Conservation (phyloP, 345 rosid species). For the Eutrema japonicum region DNA sequence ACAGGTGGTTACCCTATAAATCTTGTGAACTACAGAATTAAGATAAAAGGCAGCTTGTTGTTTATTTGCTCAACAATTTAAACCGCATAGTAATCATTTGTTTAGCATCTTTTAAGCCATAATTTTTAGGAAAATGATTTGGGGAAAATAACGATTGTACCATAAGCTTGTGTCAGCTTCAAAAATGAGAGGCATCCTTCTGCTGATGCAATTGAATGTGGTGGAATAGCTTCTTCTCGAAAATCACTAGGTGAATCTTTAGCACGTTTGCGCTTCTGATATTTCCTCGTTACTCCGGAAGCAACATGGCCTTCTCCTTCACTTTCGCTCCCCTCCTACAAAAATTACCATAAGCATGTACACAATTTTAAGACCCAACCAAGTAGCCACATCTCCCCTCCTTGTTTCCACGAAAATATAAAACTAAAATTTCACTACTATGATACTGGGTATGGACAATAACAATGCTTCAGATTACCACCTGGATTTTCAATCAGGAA, state of each 20-base stretch:
- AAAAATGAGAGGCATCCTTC: conserved; percentile 77
- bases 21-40: conserved; percentile 22
- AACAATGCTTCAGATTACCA: conserved; percentile 16
- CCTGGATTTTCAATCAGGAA: conserved; percentile 9
- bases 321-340: conserved; percentile 74
- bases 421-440: background rate
- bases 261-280: conserved; percentile 64
- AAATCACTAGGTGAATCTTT: conserved; percentile 48
- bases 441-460: conserved; percentile 3
- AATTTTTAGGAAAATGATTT: background rate
- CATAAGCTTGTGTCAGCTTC: conserved; percentile 61
- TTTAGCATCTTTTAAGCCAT: conserved; percentile 12
- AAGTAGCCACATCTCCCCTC: background rate
- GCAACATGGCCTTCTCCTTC: conserved; percentile 70
- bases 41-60: conserved; percentile 19
- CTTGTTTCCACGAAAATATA: conserved; percentile 1
- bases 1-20: conserved; percentile 13
- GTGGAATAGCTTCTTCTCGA: conserved; percentile 53
- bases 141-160: conserved; percentile 49
- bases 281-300: conserved; percentile 48
- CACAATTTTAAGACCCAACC: conserved; percentile 13
- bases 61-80: conserved; percentile 21
- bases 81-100: conserved; percentile 13
- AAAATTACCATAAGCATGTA: conserved; percentile 21
- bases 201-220: conserved; percentile 48